Conservation (phyloP, 2,329 filamentous ascomycete species). For the Botryotinia calthae region DNA sequence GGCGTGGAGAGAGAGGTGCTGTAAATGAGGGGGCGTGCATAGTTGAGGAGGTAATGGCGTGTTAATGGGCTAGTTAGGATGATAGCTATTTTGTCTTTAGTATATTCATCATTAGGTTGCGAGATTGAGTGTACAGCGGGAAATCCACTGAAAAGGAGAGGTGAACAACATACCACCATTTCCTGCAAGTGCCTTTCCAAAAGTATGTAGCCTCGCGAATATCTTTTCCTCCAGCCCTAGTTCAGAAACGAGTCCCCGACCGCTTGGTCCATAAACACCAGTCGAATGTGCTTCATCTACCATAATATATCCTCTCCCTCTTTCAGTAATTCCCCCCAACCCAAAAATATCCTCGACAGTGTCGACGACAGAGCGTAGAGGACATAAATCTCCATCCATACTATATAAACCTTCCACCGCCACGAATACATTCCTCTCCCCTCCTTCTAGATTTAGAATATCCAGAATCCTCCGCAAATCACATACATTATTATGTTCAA, state of each 20-base stretch:
- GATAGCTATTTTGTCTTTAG: conserved; percentile 40
- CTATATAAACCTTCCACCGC: conserved; percentile 47
- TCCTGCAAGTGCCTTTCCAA: conserved; percentile 50
- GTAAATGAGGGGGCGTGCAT: conserved; percentile 43
- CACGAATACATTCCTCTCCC: conserved; percentile 41
- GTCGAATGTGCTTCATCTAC: conserved; percentile 57
- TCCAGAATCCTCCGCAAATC: conserved; percentile 37
- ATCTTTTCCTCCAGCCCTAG: conserved; percentile 49
- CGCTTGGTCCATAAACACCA: conserved; percentile 49
- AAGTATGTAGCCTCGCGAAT: conserved; percentile 52
- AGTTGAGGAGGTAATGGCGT: conserved; percentile 34
- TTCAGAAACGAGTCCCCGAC: conserved; percentile 49
- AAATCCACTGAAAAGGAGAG: conserved; percentile 25
- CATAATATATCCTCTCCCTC: conserved; percentile 48
- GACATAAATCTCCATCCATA: conserved; percentile 48
- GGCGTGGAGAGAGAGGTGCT: conserved; percentile 45
- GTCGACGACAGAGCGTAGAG: conserved; percentile 42
- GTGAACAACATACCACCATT: conserved; percentile 38
- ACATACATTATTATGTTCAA: conserved; percentile 55
- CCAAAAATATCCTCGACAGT: conserved; percentile 39
- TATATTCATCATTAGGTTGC: conserved; percentile 10
- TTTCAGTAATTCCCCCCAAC: conserved; percentile 17
- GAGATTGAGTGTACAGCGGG: background rate
- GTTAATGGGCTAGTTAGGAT: conserved; percentile 28
- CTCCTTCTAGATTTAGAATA: conserved; percentile 23